These are phyloP conservation scores for Rhizoclosmatium sp. DNA, from an alignment of 192 early-diverging fungal species.

Conservation along the genomic window DNA sequence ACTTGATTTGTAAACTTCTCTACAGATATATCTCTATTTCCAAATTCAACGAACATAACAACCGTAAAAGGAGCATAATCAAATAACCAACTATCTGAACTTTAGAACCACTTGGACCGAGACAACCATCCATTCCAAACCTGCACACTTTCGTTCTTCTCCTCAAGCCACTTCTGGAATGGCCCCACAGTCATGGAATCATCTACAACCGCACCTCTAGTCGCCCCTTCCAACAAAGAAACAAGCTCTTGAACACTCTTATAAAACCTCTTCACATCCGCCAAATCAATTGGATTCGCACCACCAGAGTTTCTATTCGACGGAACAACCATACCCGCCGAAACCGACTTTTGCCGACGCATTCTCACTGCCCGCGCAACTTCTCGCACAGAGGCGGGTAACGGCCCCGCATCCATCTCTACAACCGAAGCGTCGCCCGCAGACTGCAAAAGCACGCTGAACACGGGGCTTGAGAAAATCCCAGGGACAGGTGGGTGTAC, in stretches of 20 bases:
- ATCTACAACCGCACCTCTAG: slow-evolving; percentile 17
- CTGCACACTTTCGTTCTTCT: slow-evolving; percentile 1
- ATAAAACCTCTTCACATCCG: slow-evolving; percentile 22
- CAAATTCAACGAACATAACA: too few species aligned
- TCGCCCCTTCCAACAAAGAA: slow-evolving; percentile 2
- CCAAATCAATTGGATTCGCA: not conserved
- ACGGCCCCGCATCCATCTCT: slow-evolving; percentile 22
- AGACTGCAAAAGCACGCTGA: slow-evolving; percentile 1
- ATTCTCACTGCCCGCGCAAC: slow-evolving; percentile 32
- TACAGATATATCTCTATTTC: too few species aligned
- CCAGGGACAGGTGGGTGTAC: slow-evolving; percentile 21
- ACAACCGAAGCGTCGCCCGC: slow-evolving; percentile 24
- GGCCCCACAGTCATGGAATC: not conserved
- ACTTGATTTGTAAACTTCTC: too few species aligned
- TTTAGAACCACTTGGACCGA: too few species aligned
- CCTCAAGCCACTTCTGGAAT: slow-evolving; percentile 21
- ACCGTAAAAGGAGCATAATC: too few species aligned
- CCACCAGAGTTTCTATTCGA: not conserved
- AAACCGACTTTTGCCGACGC: slow-evolving; percentile 21
- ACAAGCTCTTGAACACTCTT: slow-evolving; percentile 17
- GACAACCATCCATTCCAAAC: slow-evolving; percentile 14
- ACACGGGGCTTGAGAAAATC: slow-evolving; percentile 2
- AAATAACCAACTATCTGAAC: too few species aligned
- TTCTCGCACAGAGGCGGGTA: slow-evolving; percentile 8
- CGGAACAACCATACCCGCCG: not conserved